Base-by-base conservation (phyloP, 2,329 filamentous ascomycete species). In the Dryadomyces quercivorus region DNA sequence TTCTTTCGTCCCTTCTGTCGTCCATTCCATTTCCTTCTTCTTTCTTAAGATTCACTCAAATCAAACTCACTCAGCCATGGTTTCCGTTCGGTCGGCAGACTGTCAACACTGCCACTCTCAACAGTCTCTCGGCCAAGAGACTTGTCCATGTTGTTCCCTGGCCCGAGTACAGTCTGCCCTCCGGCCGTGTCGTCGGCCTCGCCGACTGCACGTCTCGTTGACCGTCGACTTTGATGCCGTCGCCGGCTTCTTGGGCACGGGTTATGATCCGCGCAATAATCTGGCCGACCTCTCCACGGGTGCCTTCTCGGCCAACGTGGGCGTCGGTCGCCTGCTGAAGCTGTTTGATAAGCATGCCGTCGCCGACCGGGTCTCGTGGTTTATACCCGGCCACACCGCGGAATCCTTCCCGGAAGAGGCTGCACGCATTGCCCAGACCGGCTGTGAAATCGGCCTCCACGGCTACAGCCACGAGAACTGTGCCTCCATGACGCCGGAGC, bases 331-430 rank as follows among this genome's bases (percentile, higher is more conserved):
- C 1, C 71, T 89, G 1, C 73, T 89, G 34, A 86, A 84, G 60
- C 67, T 90, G 5, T 85, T 87, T 62, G 74, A 81, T 21, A 86
- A 85, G 63, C 84, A 88, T 68, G 75, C 79, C 58, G 86, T 88
- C 66, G 76, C 48, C 7, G 74, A 74, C 2, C 86, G 83, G 65
- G 75, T 82, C 1, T 74, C 72, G 2, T 76, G 71, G 72, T 77
- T 75, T 58, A 72, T 76, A 36, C 72, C 73, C 0, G 70, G 72
- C 0, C 72, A 76, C 60, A 73, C 68, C 34, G 66, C 76, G 7
- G 73, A 76, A 57, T 74, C 74, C 0, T 75, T 76, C 55, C 72
- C 72, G 0, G 67, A 72, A 38, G 69, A 73, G 31, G 69, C 68
- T 57, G 66, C 67, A 2, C 66, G 67, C 21, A 67, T 75, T 4